These are phyloP conservation scores for Myriosclerotinia duriaeana DNA, from an alignment of 2,329 filamentous ascomycete species.

Conservation along the genomic window DNA sequence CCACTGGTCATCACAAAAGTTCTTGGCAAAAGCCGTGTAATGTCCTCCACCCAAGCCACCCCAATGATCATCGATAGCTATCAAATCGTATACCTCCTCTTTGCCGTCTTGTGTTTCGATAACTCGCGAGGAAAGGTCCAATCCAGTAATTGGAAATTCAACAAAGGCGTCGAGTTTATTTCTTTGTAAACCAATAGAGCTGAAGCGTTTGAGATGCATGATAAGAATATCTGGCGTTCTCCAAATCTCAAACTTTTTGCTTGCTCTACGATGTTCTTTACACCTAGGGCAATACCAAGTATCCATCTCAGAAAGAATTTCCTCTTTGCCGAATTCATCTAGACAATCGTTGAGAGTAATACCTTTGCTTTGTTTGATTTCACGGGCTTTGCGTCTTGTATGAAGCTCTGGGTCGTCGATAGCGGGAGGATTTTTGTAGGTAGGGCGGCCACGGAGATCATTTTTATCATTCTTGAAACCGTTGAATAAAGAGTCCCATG, in stretches of 20 bases:
- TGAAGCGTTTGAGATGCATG: constrained; percentile 94
- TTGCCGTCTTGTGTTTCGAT: constrained; percentile 79
- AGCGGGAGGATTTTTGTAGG: constrained; percentile 49
- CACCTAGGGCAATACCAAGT: constrained; percentile 97
- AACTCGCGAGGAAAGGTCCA: constrained; percentile 79
- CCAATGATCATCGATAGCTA: constrained; percentile 94
- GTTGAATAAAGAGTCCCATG: constrained; percentile 69
- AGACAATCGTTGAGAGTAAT: constrained; percentile 87
- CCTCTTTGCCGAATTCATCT: constrained; percentile 90
- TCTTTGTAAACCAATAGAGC: constrained; percentile 74
- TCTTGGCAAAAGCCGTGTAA: constrained; percentile 92
- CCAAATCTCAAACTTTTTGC: constrained; percentile 97
- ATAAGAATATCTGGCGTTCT: constrained; percentile 93
- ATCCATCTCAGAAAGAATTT: constrained; percentile 91
- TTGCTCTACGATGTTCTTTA: constrained; percentile 88
- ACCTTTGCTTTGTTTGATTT: constrained; percentile 67
- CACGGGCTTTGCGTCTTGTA: constrained; percentile 61
- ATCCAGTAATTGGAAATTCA: constrained; percentile 83
- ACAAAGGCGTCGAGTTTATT: constrained; percentile 92
- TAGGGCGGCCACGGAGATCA: constrained; percentile 55
- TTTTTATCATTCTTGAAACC: constrained; percentile 31
- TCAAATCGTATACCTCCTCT: constrained; percentile 83
- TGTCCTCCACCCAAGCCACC: constrained; percentile 92
- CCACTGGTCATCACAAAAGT: constrained; percentile 86
- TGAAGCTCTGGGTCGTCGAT: constrained; percentile 64